Evolutionary conservation across 2,329 filamentous ascomycete species (phyloP), one percentile per base, ranked within the genome.

Genomic region (Rhexocercosporidium sp.): DNA sequence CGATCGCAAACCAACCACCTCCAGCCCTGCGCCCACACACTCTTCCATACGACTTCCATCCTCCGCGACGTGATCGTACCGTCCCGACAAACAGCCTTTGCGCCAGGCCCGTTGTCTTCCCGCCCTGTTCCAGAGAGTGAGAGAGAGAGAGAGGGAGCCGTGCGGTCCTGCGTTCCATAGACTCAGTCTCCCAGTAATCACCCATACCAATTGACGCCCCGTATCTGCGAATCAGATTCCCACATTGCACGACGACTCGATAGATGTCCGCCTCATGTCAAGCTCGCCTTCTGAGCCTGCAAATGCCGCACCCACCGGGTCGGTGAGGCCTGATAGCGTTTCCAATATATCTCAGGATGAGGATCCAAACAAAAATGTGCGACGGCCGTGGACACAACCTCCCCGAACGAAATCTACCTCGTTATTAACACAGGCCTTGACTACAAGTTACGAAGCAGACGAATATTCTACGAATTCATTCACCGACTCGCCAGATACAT

Each of bases 211-310:
- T 74, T 72, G 69, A 70, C 67, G 67, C 69, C 73, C 69, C 68
- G 69, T 68, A 68, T 59, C 72, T 73, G 66, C 73, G 72, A 76
- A 75, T 74, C 75, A 74, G 68, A 68, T 66, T 71, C 59, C 67
- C 75, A 76, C 75, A 76, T 69, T 73, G 69, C 69, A 66, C 54
- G 56, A 71, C 67, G 71, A 72, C 66, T 75, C 75, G 72, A 77
- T 77, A 76, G 69, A 78, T 78, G 76, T 71, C 69, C 73, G 71
- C 75, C 75, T 75, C 76, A 78, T 78, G 76, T 75, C 75, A 73
- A 75, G 67, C 63, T 72, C 73, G 69, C 72, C 68, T 70, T 66
- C 73, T 74, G 75, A 75, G 71, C 67, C 74, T 72, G 73, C 71
- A 74, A 75, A 77, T 77, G 75, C 74, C 75, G 72, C 74, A 73